Percentiles rank a stretch among this genome's conserved stretches.
Conservation (phyloP, 805 yeast species). For the Priceomyces melissophilus region DNA sequence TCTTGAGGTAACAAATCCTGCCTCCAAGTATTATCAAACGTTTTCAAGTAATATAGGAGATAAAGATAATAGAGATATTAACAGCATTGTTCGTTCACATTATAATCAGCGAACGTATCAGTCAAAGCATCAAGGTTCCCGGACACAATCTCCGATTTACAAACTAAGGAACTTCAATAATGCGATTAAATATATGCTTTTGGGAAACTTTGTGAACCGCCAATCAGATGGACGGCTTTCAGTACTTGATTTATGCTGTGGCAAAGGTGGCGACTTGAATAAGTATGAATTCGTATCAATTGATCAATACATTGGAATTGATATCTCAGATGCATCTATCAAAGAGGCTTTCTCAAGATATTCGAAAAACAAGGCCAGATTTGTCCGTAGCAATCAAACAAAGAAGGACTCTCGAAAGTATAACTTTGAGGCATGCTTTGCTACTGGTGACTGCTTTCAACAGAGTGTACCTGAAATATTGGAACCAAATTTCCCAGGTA, state of each 20-base stretch:
- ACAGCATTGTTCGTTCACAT: constrained; percentile 72
- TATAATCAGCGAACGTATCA: constrained; percentile 81
- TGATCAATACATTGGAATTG: constrained; percentile 82
- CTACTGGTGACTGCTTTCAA: constrained; percentile 90
- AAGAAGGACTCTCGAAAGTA: constrained; percentile 41
- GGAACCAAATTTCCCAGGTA: constrained; percentile 56
- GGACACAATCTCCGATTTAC: constrained; percentile 79
- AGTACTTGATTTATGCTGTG: constrained; percentile 88
- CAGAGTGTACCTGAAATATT: constrained; percentile 65
- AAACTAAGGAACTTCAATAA: constrained; percentile 87
- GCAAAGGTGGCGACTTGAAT: constrained; percentile 95
- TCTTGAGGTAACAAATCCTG: constrained; percentile 21
- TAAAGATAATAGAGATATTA: constrained; percentile 42
- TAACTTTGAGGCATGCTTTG: constrained; percentile 76
- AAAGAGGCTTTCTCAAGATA: constrained; percentile 80
- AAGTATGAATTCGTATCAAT: constrained; percentile 79
- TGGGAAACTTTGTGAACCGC: constrained; percentile 59
- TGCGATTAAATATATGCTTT: constrained; percentile 81
- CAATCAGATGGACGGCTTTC: constrained; percentile 27
- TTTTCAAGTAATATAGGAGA: constrained; percentile 37
- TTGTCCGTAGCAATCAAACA: constrained; percentile 23
- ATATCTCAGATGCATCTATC: constrained; percentile 85
- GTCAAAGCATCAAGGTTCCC: constrained; percentile 53
- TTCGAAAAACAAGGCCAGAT: constrained; percentile 45
- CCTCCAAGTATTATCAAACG: constrained; percentile 27